Percentiles rank a stretch among this genome's conserved stretches.
Evolutionary conservation across 1,284 basidiomycete genomes (phyloP).

Genomic region (Apiotrichum veenhuisii): DNA sequence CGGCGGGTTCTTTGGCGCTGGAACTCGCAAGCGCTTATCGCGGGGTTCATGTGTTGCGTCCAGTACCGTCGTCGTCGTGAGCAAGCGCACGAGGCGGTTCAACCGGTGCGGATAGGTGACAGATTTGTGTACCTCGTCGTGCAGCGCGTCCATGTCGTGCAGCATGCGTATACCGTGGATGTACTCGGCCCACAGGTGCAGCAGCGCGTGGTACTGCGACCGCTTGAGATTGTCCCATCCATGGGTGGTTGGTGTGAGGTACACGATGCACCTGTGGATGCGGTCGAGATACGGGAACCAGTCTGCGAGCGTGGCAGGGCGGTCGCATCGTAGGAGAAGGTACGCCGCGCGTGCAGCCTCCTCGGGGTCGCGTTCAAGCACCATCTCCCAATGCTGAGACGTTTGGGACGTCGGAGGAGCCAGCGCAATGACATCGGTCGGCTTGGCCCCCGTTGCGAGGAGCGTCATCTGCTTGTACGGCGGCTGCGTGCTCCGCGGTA

Average conservation of each 20-base stretch:
- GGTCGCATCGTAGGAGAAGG: too few relatives aligned
- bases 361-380: too few relatives aligned
- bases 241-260: not conserved
- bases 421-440: too few relatives aligned
- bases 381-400: too few relatives aligned
- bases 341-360: too few relatives aligned
- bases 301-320: too few relatives aligned
- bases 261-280: not conserved
- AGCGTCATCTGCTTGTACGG: too few relatives aligned
- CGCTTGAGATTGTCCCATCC: not conserved
- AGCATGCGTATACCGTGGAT: not conserved
- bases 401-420: too few relatives aligned
- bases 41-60: not conserved
- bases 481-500: too few relatives aligned
- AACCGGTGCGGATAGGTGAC: not conserved
- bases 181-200: not conserved
- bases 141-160: not conserved
- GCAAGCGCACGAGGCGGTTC: not conserved
- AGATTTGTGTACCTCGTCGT: too few relatives aligned
- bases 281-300: not conserved
- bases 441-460: too few relatives aligned
- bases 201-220: not conserved
- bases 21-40: not conserved
- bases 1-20: not conserved
- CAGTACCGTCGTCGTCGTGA: not conserved